These are phyloP conservation scores for Blastocladiella britannica DNA, from an alignment of 192 early-diverging fungal species.

Conservation along the genomic window DNA sequence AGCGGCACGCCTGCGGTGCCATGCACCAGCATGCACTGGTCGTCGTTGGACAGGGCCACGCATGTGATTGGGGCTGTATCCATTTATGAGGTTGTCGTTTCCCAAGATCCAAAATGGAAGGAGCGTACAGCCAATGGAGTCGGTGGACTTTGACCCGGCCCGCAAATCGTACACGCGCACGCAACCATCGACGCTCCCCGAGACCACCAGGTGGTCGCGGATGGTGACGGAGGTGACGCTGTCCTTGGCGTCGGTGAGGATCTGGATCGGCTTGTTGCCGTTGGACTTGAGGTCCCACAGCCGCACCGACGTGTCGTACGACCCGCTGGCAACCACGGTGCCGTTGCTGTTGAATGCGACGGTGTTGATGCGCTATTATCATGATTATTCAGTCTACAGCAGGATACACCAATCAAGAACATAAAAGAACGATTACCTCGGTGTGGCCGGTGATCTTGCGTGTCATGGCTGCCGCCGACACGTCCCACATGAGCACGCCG, in stretches of 20 bases:
- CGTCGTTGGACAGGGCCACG: constrained; percentile 37
- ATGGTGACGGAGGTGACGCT: constrained; percentile 58
- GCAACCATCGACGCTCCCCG: constrained; percentile 60
- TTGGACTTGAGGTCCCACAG: constrained; percentile 23
- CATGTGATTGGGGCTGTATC: constrained; percentile 51
- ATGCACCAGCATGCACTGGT: constrained; percentile 55
- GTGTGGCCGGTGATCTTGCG: constrained; percentile 58
- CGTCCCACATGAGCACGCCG: constrained; percentile 71
- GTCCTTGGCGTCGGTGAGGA: constrained; percentile 66
- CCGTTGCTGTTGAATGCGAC: constrained; percentile 60
- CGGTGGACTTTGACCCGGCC: constrained; percentile 39
- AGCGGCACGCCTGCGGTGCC: too few species aligned
- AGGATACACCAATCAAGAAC: background rate
- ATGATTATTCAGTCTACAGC: background rate
- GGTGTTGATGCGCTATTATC: constrained; percentile 45
- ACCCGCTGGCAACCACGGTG: constrained; percentile 59
- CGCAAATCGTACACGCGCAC: constrained; percentile 74
- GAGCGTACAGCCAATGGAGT: constrained; percentile 46
- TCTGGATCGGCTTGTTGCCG: constrained; percentile 45
- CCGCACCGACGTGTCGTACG: constrained; percentile 30
- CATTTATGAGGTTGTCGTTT: constrained; percentile 1
- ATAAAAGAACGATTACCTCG: constrained; percentile 29
- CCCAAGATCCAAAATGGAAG: background rate
- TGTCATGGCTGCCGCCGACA: constrained; percentile 43
- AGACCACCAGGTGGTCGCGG: constrained; percentile 46